Evolutionary conservation across 2,329 filamentous ascomycete species (phyloP), one percentile per base, ranked within the genome.

Genomic region (Thelonectria olida): DNA sequence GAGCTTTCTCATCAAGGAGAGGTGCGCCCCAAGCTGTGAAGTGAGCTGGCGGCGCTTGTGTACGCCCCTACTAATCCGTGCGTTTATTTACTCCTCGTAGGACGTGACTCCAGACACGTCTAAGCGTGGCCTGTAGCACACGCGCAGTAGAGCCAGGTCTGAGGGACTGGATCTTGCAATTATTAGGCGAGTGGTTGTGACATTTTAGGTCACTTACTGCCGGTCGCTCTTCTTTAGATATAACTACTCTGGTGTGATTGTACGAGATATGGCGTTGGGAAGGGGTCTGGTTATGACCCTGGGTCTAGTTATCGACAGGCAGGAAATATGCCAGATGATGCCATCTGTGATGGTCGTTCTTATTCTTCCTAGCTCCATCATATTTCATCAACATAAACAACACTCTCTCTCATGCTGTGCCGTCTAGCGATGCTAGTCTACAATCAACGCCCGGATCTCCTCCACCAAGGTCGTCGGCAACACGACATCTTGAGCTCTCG

Each of bases 1-100:
- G 86, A 89, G 71, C 79, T 85, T 12, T 79, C 77, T 54, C 76
- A 82, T 62, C 69, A 72, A 45, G 75, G 64, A 51, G 68, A 71
- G 62, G 64, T 72, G 68, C 70, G 69, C 62, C 69, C 71, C 62
- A 73, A 73, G 67, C 68, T 73, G 50, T 56, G 38, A 50, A 55
- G 41, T 73, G 65, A 69, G 68, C 63, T 62, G 65, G 69, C 62
- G 65, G 63, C 65, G 62, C 54, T 64, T 56, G 57, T 59, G 61
- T 54, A 64, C 53, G 64, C 65, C 59, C 62, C 59, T 66, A 61
- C 69, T 72, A 72, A 68, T 65, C 25, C 42, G 28, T 52, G 27
- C 54, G 53, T 61, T 49, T 60, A 52, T 63, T 36, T 54, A 54
- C 42, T 67, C 23, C 44, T 41, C 49, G 52, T 59, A 70, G 61